phyloP scores from a whole-genome alignment of 1,284 basidiomycete species.

The Ceratobasidium sp. region DNA sequence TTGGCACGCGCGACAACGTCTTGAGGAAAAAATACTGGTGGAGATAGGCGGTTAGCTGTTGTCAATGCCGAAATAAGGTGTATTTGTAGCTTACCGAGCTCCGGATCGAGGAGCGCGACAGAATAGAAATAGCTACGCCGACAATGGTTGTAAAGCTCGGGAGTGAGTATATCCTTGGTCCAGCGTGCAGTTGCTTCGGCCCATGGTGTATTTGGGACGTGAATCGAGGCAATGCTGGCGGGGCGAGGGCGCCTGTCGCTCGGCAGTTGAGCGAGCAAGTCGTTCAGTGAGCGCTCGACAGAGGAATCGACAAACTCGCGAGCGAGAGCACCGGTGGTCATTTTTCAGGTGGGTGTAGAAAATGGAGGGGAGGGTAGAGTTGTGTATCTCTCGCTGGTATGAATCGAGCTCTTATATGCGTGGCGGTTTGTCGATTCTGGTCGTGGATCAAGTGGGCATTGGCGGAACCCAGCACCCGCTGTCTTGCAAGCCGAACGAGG shows the following conservation, averaged over 20 bases:
- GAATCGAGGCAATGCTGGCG: slow-evolving; percentile 6
- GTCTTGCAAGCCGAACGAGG: not conserved
- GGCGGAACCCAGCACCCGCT: slow-evolving; percentile 6
- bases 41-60: not conserved
- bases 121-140: slow-evolving; percentile 23
- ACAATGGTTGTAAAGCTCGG: slow-evolving; percentile 25
- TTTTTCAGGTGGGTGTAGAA: not conserved
- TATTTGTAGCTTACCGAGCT: not conserved
- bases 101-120: slow-evolving; percentile 26
- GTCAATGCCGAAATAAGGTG: not conserved
- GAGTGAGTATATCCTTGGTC: slow-evolving; percentile 29
- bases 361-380: not conserved
- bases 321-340: not conserved
- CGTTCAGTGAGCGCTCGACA: slow-evolving; percentile 38
- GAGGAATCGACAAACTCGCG: slow-evolving; percentile 37
- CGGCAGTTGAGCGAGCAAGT: slow-evolving; percentile 21
- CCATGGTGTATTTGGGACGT: slow-evolving; percentile 27
- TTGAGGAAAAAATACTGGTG: slow-evolving; percentile 4
- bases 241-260: slow-evolving; percentile 21
- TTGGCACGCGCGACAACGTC: slow-evolving; percentile 7
- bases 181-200: slow-evolving; percentile 20
- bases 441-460: too few species aligned
- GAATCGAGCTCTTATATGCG: not conserved
- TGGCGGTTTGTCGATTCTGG: not conserved
- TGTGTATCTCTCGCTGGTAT: too few species aligned